Evolutionary conservation across 768 basidiomycete genomes (phyloP).

Genomic region (Ephemerocybe angulata): DNA sequence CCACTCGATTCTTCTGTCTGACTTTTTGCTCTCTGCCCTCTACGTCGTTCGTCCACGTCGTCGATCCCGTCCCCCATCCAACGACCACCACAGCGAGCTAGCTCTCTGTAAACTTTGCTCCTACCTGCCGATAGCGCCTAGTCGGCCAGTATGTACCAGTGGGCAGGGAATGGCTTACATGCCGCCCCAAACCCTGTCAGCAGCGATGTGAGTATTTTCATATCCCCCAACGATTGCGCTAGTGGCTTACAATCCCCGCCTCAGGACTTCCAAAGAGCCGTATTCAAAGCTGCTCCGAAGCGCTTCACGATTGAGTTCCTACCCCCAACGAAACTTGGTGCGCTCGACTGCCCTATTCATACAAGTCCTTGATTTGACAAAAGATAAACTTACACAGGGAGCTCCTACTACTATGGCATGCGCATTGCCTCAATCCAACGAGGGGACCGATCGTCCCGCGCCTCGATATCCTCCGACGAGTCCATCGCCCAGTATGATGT

Average conservation of each 20-base stretch:
- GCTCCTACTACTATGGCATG: slow-evolving; percentile 58
- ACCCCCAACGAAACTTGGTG: slow-evolving; percentile 56
- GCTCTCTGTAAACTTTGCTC: no score
- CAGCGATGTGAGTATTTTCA: slow-evolving; percentile 5
- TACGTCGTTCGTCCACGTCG: background rate
- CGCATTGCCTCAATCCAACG: slow-evolving; percentile 45
- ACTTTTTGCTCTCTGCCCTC: background rate
- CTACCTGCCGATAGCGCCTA: background rate
- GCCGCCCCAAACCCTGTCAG: background rate
- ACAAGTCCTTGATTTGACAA: slow-evolving; percentile 4
- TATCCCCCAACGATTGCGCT: background rate
- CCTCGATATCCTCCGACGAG: slow-evolving; percentile 21
- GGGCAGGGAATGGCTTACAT: background rate
- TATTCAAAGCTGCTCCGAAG: slow-evolving; percentile 55
- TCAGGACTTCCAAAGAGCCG: slow-evolving; percentile 59
- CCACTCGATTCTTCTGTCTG: slow-evolving; percentile 6
- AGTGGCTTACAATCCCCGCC: background rate
- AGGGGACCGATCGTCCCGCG: slow-evolving; percentile 34
- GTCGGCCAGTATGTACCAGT: background rate
- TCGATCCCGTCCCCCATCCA: background rate
- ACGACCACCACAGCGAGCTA: background rate
- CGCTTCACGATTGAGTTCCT: slow-evolving; percentile 60
- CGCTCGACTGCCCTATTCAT: slow-evolving; percentile 13
- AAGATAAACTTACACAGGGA: slow-evolving; percentile 33
- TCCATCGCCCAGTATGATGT: slow-evolving; percentile 56